These are phyloP conservation scores for Pseudocercospora pini-densiflorae DNA, from an alignment of 2,329 filamentous ascomycete genomes.

Conservation along the genomic window DNA sequence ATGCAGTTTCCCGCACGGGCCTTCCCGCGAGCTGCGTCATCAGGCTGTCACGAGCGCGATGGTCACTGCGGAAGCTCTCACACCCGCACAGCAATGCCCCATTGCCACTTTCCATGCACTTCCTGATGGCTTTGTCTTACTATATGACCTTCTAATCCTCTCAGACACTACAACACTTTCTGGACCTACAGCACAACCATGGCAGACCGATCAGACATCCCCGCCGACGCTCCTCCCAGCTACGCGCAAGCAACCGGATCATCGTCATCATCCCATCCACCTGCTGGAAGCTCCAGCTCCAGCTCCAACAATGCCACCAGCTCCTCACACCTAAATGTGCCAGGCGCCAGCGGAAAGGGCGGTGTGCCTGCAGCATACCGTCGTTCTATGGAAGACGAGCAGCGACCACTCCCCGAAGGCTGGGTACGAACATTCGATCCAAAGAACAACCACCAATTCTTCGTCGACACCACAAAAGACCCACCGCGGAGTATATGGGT, in stretches of 20 bases:
- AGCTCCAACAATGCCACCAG: slow-evolving; percentile 16
- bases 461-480: slow-evolving; percentile 60
- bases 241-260: slow-evolving; percentile 31
- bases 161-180: background rate
- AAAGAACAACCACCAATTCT: slow-evolving; percentile 63
- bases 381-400: slow-evolving; percentile 66
- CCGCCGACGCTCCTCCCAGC: slow-evolving; percentile 27
- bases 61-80: background rate
- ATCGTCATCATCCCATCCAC: slow-evolving; percentile 21
- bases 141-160: background rate
- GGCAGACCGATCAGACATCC: slow-evolving; percentile 22
- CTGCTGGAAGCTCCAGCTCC: slow-evolving; percentile 9
- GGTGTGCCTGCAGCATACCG: slow-evolving; percentile 58
- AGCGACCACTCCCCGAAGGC: slow-evolving; percentile 57
- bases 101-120: background rate
- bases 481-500: slow-evolving; percentile 65
- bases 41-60: slow-evolving; percentile 2
- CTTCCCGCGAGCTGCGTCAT: background rate
- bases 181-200: slow-evolving; percentile 12
- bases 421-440: slow-evolving; percentile 64
- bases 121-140: background rate
- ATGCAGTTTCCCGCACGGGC: background rate
- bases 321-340: slow-evolving; percentile 32
- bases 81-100: background rate
- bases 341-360: slow-evolving; percentile 44